Evolutionary conservation across 140 eudicot species (phyloP).

Genomic region (Senecio squalidus): DNA sequence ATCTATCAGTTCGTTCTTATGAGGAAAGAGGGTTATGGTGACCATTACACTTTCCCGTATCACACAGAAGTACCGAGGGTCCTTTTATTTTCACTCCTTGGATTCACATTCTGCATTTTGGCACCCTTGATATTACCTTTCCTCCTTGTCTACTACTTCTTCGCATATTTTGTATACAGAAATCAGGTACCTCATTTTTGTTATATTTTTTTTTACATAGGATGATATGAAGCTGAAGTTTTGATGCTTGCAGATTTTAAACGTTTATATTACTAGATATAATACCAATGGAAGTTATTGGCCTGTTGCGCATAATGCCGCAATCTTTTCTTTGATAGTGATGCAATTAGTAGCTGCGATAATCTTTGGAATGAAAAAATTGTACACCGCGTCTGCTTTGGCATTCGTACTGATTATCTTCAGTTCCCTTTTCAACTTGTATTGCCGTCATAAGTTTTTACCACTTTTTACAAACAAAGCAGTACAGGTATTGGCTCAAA

Average conservation of each 20-base stretch:
- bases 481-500: slow-evolving; percentile 48
- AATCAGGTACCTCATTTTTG: slow-evolving; percentile 61
- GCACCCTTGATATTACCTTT: slow-evolving; percentile 91
- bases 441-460: slow-evolving; percentile 74
- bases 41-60: slow-evolving; percentile 70
- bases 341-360: slow-evolving; percentile 70
- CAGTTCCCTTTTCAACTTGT: slow-evolving; percentile 68
- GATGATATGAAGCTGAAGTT: neutral
- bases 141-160: slow-evolving; percentile 74
- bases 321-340: slow-evolving; percentile 70
- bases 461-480: slow-evolving; percentile 56
- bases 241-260: slow-evolving; percentile 59
- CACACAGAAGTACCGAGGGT: slow-evolving; percentile 91
- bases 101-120: slow-evolving; percentile 60
- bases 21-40: slow-evolving; percentile 50
- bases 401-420: slow-evolving; percentile 47
- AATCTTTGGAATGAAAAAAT: slow-evolving; percentile 57
- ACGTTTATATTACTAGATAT: slow-evolving; percentile 74
- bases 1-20: slow-evolving; percentile 44
- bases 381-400: slow-evolving; percentile 47
- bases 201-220: neutral
- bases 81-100: slow-evolving; percentile 76
- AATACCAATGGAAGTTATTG: slow-evolving; percentile 84
- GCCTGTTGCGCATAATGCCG: slow-evolving; percentile 75
- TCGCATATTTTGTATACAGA: slow-evolving; percentile 85